Conservation (phyloP, 495 filamentous ascomycete genomes). For the Durotheca rogersii region DNA sequence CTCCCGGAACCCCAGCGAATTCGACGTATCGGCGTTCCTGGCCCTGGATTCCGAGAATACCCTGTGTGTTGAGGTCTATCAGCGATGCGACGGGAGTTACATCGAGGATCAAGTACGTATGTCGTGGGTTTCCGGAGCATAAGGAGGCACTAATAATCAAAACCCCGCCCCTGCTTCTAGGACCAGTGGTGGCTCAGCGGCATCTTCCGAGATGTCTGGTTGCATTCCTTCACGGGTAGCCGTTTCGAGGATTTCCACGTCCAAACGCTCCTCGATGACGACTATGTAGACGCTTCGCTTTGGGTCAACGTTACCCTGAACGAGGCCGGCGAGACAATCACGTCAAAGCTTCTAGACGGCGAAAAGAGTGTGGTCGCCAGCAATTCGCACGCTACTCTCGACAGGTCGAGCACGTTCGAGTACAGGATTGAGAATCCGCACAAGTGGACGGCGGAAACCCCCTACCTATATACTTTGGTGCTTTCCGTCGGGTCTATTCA, state of each 20-base stretch:
- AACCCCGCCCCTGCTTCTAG: too few species aligned
- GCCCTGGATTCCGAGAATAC: conserved; percentile 49
- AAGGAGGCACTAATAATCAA: too few species aligned
- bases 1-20: conserved; percentile 66
- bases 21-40: conserved; percentile 59
- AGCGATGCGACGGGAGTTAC: conserved; percentile 66
- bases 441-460: conserved; percentile 72
- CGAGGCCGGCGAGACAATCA: conserved; percentile 25
- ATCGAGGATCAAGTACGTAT: conserved; percentile 61
- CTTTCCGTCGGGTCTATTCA: conserved; percentile 44
- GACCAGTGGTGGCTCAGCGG: conserved; percentile 61
- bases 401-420: conserved; percentile 24
- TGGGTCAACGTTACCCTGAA: conserved; percentile 48
- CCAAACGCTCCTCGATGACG: conserved; percentile 55
- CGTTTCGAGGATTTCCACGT: conserved; percentile 62
- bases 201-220: conserved; percentile 69
- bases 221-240: conserved; percentile 60
- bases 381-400: conserved; percentile 11
- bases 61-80: conserved; percentile 65
- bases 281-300: conserved; percentile 58
- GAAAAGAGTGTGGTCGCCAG: conserved; percentile 29
- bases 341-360: conserved; percentile 39
- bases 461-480: conserved; percentile 58
- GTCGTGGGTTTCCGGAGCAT: too few species aligned
- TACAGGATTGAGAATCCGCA: conserved; percentile 45